Evolutionary conservation across 2,329 filamentous ascomycete species (phyloP).

Genomic region (Beauveria sp.): DNA sequence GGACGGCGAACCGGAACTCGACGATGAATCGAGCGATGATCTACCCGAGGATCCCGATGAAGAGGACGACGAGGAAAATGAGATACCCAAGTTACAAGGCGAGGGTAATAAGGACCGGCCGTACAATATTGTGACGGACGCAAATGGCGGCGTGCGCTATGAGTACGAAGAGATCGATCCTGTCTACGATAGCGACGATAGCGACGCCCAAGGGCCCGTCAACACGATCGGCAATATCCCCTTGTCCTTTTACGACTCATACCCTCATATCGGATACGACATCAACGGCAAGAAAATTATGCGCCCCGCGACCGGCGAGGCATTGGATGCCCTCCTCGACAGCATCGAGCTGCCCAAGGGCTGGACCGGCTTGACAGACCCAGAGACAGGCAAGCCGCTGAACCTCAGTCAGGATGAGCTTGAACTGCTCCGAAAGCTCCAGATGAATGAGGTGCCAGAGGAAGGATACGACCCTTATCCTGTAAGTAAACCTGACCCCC

Average conservation of each 20-base stretch:
- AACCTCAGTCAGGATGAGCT: slow-evolving; percentile 82
- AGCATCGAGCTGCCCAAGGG: slow-evolving; percentile 96
- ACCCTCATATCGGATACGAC: slow-evolving; percentile 96
- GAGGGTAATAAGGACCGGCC: slow-evolving; percentile 35
- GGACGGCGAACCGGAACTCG: slow-evolving; percentile 28
- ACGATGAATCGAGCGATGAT: slow-evolving; percentile 24
- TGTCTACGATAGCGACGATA: slow-evolving; percentile 92
- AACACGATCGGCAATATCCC: slow-evolving; percentile 97
- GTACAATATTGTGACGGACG: slow-evolving; percentile 62
- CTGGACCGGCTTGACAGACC: slow-evolving; percentile 94
- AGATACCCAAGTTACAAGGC: slow-evolving; percentile 20
- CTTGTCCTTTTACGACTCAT: slow-evolving; percentile 90
- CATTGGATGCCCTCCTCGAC: slow-evolving; percentile 85
- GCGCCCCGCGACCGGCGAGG: slow-evolving; percentile 88
- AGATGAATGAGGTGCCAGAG: slow-evolving; percentile 79
- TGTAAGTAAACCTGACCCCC: slow-evolving; percentile 34
- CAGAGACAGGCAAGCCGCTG: slow-evolving; percentile 85
- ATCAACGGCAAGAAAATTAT: slow-evolving; percentile 98
- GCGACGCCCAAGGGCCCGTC: slow-evolving; percentile 65
- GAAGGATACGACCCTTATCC: slow-evolving; percentile 92
- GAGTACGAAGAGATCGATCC: slow-evolving; percentile 91
- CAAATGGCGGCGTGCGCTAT: slow-evolving; percentile 85
- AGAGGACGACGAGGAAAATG: slow-evolving; percentile 30
- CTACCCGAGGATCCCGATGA: slow-evolving; percentile 23
- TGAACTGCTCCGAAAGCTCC: slow-evolving; percentile 79